Evolutionary conservation across 768 basidiomycete genomes (phyloP).

Genomic region (Mycena leptocephala): DNA sequence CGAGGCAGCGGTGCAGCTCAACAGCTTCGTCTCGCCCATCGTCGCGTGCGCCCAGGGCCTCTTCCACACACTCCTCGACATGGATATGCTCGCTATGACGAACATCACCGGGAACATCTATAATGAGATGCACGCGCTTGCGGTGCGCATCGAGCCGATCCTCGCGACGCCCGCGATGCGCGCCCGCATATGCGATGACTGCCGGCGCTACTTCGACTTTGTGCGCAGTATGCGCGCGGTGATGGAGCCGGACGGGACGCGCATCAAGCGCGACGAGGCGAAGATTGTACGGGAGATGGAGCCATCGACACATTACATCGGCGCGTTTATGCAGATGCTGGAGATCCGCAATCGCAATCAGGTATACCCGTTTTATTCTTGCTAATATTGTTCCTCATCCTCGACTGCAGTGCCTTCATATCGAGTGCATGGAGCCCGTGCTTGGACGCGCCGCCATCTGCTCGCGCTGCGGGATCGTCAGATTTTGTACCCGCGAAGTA

Average conservation of each 20-base stretch:
- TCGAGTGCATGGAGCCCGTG: neutral
- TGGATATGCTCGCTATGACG: neutral
- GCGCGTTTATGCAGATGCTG: neutral
- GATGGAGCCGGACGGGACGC: neutral
- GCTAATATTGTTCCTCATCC: neutral
- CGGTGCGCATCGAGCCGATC: neutral
- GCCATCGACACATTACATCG: neutral
- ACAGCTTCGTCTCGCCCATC: neutral
- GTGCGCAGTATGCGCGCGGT: neutral
- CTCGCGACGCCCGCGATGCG: neutral
- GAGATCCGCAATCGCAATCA: slow-evolving; percentile 9
- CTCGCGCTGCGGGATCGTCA: too few relatives aligned
- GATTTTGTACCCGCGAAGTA: neutral
- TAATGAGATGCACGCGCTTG: neutral
- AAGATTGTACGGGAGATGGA: neutral
- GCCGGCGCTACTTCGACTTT: neutral
- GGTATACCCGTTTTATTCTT: neutral
- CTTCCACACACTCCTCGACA: neutral
- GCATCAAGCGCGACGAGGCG: neutral
- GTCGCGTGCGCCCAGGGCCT: neutral
- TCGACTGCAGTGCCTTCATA: slow-evolving; percentile 1
- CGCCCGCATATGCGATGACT: neutral
- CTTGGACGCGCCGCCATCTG: neutral
- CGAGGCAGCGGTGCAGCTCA: neutral
- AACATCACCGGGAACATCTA: neutral